phyloP scores from a whole-genome alignment of 805 yeast genomes.

The Candida andamanensis region DNA sequence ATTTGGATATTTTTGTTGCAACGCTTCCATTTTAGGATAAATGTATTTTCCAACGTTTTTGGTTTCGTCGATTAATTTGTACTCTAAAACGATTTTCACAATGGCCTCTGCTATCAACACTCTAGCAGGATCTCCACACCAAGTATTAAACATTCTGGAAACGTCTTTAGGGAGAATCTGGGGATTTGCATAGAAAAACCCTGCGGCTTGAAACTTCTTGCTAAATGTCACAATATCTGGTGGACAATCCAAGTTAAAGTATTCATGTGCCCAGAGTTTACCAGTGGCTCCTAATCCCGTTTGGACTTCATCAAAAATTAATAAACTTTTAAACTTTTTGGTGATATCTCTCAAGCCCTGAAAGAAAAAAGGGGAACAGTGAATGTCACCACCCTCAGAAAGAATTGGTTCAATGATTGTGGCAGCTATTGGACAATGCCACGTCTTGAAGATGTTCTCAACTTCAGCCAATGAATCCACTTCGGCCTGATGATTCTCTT shows the following conservation, averaged over 20 bases:
- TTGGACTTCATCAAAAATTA: conserved; percentile 82
- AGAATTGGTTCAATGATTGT: conserved; percentile 85
- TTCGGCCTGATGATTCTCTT: conserved; percentile 70
- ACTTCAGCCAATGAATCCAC: conserved; percentile 69
- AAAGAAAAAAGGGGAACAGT: conserved; percentile 69
- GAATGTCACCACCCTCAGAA: conserved; percentile 89
- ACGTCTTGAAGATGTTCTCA: conserved; percentile 55
- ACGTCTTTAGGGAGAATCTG: conserved; percentile 66
- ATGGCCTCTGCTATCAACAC: conserved; percentile 69
- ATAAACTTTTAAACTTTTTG: conserved; percentile 58
- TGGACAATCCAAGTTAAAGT: conserved; percentile 65
- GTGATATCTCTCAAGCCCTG: conserved; percentile 76
- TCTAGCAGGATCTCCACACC: conserved; percentile 88
- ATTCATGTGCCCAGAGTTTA: conserved; percentile 56
- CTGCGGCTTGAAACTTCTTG: conserved; percentile 59
- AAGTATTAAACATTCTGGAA: conserved; percentile 85
- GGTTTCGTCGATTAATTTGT: conserved; percentile 53
- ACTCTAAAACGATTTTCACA: conserved; percentile 53
- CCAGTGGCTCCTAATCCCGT: conserved; percentile 77
- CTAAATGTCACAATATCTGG: conserved; percentile 62
- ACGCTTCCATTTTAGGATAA: conserved; percentile 45
- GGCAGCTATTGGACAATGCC: conserved; percentile 72
- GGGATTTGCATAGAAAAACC: conserved; percentile 49
- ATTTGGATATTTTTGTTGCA: conserved; percentile 54
- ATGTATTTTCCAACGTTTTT: conserved; percentile 61